These are phyloP conservation scores for Lumnitzera littorea DNA, from an alignment of 345 rosid species.

Conservation along the genomic window DNA sequence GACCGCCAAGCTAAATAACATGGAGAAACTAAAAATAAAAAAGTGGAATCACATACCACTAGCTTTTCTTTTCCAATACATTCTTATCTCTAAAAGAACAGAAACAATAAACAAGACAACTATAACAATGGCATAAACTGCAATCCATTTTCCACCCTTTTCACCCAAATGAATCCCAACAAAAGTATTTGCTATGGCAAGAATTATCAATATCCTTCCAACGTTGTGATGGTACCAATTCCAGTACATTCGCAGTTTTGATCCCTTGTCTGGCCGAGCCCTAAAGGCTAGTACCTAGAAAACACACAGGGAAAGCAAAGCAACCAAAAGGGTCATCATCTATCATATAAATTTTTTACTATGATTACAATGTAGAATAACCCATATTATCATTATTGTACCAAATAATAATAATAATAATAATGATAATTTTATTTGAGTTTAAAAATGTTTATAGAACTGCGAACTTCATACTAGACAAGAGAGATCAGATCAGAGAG, in stretches of 20 bases:
- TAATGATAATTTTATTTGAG: too few species aligned
- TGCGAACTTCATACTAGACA: background rate
- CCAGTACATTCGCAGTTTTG: constrained; percentile 64
- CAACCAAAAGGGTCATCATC: background rate
- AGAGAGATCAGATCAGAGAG: background rate
- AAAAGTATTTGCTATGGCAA: constrained; percentile 65
- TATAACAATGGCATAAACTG: constrained; percentile 43
- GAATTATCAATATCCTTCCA: constrained; percentile 49
- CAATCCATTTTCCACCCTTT: constrained; percentile 52
- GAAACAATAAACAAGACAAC: constrained; percentile 30
- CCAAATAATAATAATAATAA: too few species aligned
- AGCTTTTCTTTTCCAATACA: constrained; percentile 29
- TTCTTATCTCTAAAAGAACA: constrained; percentile 32
- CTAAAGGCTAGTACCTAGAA: constrained; percentile 51
- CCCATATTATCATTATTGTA: background rate
- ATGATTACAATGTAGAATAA: too few species aligned
- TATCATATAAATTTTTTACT: too few species aligned
- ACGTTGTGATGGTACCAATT: constrained; percentile 67
- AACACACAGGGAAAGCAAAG: background rate
- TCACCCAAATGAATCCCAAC: constrained; percentile 70
- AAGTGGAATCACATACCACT: background rate
- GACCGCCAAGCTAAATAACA: too few species aligned
- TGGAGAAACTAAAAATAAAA: too few species aligned
- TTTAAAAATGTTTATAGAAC: too few species aligned
- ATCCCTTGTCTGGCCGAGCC: constrained; percentile 48